phyloP scores from a whole-genome alignment of 768 basidiomycete genomes.

The Macrolepiota fuliginosa region DNA sequence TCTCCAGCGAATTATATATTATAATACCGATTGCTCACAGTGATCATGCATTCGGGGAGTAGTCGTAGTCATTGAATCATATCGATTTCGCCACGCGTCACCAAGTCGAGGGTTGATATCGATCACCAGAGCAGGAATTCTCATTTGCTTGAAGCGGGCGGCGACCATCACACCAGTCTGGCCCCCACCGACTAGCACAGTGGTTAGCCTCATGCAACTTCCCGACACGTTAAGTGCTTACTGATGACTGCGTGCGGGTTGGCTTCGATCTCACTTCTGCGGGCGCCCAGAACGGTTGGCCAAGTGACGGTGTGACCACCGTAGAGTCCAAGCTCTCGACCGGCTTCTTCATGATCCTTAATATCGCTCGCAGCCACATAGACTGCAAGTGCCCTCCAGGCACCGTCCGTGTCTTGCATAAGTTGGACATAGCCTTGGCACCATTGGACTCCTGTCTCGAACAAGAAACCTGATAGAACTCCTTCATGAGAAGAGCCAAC shows the following conservation, averaged over 20 bases:
- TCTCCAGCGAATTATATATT: neutral
- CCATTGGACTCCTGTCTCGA: conserved; percentile 8
- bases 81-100: conserved; percentile 7
- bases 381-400: conserved; percentile 6
- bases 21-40: neutral
- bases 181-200: no score
- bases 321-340: conserved; percentile 1
- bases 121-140: conserved; percentile 5
- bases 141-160: conserved; percentile 10
- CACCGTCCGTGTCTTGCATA: neutral
- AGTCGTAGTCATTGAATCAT: conserved; percentile 1
- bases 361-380: conserved; percentile 2
- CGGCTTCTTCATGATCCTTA: conserved; percentile 7
- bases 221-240: neutral
- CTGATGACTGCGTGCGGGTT: conserved; percentile 4
- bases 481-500: neutral
- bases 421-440: conserved; percentile 7
- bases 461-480: no score
- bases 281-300: neutral
- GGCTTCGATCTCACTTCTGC: conserved; percentile 1
- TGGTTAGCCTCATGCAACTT: no score
- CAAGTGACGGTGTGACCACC: conserved; percentile 6
- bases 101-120: conserved; percentile 5
- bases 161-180: neutral
- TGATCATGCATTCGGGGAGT: conserved; percentile 8